These are phyloP conservation scores for Cytospora piceicola DNA, from an alignment of 2,329 filamentous ascomycete genomes.

Conservation along the genomic window DNA sequence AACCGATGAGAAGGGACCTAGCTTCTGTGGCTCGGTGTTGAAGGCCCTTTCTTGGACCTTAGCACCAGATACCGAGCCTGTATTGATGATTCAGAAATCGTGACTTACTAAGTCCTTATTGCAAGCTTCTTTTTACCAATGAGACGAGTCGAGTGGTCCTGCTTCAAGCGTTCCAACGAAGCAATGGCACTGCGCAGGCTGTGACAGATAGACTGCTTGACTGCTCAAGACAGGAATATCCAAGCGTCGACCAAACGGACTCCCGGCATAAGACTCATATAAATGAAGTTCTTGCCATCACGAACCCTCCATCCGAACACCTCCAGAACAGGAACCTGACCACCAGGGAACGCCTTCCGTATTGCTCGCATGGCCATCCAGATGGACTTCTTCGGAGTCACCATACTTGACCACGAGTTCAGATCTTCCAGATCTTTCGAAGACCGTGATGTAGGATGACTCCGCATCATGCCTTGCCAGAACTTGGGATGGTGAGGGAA, in stretches of 20 bases:
- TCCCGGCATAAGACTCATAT: conserved; percentile 6
- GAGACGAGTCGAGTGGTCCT: not conserved
- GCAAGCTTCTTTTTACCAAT: not conserved
- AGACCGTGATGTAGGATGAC: not conserved
- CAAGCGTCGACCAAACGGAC: not conserved
- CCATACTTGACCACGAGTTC: conserved; percentile 2
- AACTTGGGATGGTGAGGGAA: not conserved
- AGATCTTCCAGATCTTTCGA: not conserved
- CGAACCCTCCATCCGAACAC: not conserved
- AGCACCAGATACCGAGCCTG: not conserved
- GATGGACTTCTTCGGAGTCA: not conserved
- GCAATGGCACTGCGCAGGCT: not conserved
- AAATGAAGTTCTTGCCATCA: not conserved
- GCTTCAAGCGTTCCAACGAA: not conserved
- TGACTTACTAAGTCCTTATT: too few relatives aligned
- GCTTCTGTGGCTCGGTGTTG: too few relatives aligned
- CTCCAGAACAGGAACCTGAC: not conserved
- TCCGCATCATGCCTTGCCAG: not conserved
- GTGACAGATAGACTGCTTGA: not conserved
- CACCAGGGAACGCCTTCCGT: not conserved
- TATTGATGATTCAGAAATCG: not conserved
- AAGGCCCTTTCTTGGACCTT: too few relatives aligned
- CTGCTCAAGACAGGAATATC: not conserved
- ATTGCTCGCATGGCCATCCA: conserved; percentile 5
- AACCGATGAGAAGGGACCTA: too few relatives aligned